A percentile compares a stretch with the other conserved stretches of the same genome.
These are phyloP conservation scores for Paspalum notatum DNA, from an alignment of 176 grass and related monocot species.

Conservation along the genomic window DNA sequence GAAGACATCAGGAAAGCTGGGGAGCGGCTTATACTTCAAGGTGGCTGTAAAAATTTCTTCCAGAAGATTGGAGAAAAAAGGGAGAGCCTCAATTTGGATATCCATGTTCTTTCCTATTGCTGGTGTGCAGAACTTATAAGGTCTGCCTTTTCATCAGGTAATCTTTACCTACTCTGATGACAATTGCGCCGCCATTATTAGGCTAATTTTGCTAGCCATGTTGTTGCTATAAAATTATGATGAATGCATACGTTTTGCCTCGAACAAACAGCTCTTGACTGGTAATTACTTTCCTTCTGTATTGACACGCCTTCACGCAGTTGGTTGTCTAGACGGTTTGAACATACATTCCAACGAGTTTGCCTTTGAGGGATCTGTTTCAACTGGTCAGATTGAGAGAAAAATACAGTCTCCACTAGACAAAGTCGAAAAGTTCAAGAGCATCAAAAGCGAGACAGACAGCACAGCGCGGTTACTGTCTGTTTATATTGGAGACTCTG, in stretches of 20 bases:
- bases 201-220: constrained; percentile 29
- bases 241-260: constrained; percentile 11
- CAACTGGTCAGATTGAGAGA: constrained; percentile 79
- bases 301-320: constrained; percentile 49
- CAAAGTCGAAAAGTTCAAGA: constrained; percentile 79
- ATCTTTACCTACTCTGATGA: constrained; percentile 17
- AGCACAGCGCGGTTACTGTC: constrained; percentile 39
- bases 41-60: constrained; percentile 85
- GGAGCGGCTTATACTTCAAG: constrained; percentile 82
- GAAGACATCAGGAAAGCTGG: constrained; percentile 95
- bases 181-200: not conserved
- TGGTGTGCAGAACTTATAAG: constrained; percentile 97
- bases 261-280: not conserved
- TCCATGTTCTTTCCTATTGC: constrained; percentile 96
- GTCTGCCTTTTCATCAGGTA: constrained; percentile 93
- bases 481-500: constrained; percentile 89
- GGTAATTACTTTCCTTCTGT: not conserved
- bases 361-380: constrained; percentile 78
- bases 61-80: constrained; percentile 73
- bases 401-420: constrained; percentile 84
- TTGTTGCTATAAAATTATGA: not conserved
- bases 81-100: constrained; percentile 61
- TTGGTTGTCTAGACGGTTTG: constrained; percentile 78
- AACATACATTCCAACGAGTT: constrained; percentile 95
- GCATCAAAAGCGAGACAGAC: constrained; percentile 44